Percentiles rank a stretch among this genome's conserved stretches.
These are phyloP conservation scores for Fomitiporia mediterranea DNA, from an alignment of 1,284 basidiomycete genomes.

Conservation along the genomic window DNA sequence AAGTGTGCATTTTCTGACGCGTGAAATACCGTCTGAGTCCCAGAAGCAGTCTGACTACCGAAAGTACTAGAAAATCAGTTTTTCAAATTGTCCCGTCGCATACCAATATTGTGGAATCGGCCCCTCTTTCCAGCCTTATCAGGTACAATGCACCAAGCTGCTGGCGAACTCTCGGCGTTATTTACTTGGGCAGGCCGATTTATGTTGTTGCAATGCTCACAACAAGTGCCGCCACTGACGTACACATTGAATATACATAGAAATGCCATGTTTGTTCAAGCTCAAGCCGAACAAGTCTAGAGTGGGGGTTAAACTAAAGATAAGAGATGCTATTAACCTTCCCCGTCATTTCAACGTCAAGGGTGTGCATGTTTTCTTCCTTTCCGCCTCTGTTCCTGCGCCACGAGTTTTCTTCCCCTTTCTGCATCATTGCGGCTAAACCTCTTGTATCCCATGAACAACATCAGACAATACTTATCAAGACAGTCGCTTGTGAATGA, in stretches of 20 bases:
- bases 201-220: neutral
- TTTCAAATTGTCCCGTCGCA: no score
- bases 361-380: neutral
- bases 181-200: neutral
- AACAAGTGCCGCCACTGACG: neutral
- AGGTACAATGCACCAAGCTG: neutral
- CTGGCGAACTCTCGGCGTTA: neutral
- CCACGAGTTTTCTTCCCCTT: neutral
- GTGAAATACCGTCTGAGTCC: no score
- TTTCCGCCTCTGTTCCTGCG: neutral
- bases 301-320: no score
- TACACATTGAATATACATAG: no score
- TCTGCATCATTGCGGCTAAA: conserved; percentile 1
- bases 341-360: neutral
- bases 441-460: neutral
- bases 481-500: neutral
- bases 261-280: no score
- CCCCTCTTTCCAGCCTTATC: neutral
- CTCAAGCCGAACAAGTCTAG: no score
- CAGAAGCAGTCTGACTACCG: no score
- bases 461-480: neutral
- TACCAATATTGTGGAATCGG: no score
- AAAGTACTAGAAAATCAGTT: no score
- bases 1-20: no score
- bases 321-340: neutral